These are phyloP conservation scores for Apiotrichum siamense DNA, from an alignment of 1,284 basidiomycete genomes.

Conservation along the genomic window DNA sequence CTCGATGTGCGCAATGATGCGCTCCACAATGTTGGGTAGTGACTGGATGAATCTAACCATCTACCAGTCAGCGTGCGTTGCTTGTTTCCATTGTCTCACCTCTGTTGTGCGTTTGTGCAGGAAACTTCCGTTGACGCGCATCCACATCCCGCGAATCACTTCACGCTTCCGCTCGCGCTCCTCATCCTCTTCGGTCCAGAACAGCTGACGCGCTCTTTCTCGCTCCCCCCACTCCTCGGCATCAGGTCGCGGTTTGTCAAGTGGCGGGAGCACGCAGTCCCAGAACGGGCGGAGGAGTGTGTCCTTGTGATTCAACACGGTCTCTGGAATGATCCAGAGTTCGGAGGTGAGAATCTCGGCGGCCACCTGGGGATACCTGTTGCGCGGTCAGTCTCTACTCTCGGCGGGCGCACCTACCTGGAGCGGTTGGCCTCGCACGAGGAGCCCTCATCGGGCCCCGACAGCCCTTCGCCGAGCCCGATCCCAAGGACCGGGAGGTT, in stretches of 20 bases:
- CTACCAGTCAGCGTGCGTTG: conserved; percentile 50
- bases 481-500: conserved; percentile 10
- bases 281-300: conserved; percentile 74
- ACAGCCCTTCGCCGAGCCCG: conserved; percentile 31
- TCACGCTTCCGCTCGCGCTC: conserved; percentile 50
- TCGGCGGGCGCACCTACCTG: conserved; percentile 21
- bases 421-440: conserved; percentile 25
- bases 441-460: conserved; percentile 14
- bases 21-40: conserved; percentile 74
- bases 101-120: conserved; percentile 82
- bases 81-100: conserved; percentile 54
- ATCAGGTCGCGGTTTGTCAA: conserved; percentile 23
- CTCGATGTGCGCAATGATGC: conserved; percentile 79
- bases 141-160: conserved; percentile 53
- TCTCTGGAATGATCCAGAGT: conserved; percentile 89
- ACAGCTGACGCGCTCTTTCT: conserved; percentile 32
- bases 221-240: conserved; percentile 35
- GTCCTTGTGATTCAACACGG: conserved; percentile 63
- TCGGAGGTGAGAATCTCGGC: conserved; percentile 95
- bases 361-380: conserved; percentile 85
- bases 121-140: conserved; percentile 82
- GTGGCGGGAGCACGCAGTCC: conserved; percentile 67
- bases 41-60: conserved; percentile 88
- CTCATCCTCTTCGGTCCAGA: conserved; percentile 36
- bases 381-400: not conserved